Base-by-base conservation (phyloP, 2,329 filamentous ascomycete species). In the Colletotrichum destructivum region DNA sequence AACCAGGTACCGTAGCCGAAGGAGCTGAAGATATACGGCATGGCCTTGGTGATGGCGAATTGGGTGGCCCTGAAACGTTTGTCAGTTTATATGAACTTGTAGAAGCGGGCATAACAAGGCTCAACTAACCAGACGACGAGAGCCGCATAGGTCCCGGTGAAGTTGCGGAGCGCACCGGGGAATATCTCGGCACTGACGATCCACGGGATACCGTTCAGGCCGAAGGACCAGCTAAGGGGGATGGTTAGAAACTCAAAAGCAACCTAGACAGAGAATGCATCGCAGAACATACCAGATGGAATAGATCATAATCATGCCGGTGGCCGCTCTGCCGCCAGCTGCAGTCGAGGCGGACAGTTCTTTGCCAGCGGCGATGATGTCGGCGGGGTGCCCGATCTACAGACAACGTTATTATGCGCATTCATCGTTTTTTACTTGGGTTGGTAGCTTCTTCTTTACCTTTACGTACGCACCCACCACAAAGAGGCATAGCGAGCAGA, bases 231-330 rank as follows among this genome's bases (percentile, higher is more conserved):
- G 75, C 81, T 82, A 31, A 7, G 2, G 7, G 0, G 12, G 4
- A 0, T 6, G 3, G 38, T 59, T 40, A 62, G 57, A 5, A n/a
- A 12, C 8, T 18, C 15, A 46, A 3, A n/a, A 15, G 8, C 6
- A 23, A 35, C 6, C 4, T 31, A 7, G 21, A 42, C 5, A 9
- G 2, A 5, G 12, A 15, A 4, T 18, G n/a, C 5, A 31, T 31
- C 26, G n/a, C 51, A 4, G 1, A 6, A 69, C 86, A 72, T 84
- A 87, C 77, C 88, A 88, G 65, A 88, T 81, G 1, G 83, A 86
- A 73, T 88, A 89, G 1, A 89, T 79, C 79, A 88, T 89, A 26
- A 89, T 84, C 77, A 86, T 86, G 4, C 86, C 86, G 51, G 87
- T 88, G 12, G 87, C 87, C 13, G 87, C 82, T 71, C 86, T 84